Evolutionary conservation across 345 rosid genomes (phyloP).

Genomic region (Ceriops decandra): DNA sequence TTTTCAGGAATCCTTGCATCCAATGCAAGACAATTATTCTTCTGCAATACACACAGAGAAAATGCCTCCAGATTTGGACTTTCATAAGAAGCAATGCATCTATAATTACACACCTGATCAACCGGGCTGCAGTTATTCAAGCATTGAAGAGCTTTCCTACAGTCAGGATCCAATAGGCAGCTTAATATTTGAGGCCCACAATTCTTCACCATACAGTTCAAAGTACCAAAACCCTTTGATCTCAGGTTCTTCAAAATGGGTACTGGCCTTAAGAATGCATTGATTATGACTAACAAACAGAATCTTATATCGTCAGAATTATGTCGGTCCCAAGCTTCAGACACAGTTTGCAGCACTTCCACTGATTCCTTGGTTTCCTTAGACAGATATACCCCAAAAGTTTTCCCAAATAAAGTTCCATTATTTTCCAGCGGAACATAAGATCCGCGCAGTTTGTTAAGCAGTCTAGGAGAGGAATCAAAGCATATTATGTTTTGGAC

Average conservation of each 20-base stretch:
- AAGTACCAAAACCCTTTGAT: constrained; percentile 82
- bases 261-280: constrained; percentile 77
- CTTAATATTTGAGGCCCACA: constrained; percentile 81
- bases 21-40: constrained; percentile 73
- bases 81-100: constrained; percentile 94
- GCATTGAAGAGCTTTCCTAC: constrained; percentile 92
- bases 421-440: constrained; percentile 29
- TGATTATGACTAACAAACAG: constrained; percentile 72
- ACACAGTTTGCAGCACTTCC: constrained; percentile 57
- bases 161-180: constrained; percentile 77
- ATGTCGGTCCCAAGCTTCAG: constrained; percentile 78
- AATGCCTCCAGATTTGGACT: constrained; percentile 80
- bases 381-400: constrained; percentile 21
- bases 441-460: constrained; percentile 61
- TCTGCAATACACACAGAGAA: constrained; percentile 81
- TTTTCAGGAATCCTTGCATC: constrained; percentile 76
- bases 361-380: constrained; percentile 38
- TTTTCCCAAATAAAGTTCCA: constrained; percentile 32
- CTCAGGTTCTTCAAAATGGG: constrained; percentile 73
- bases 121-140: constrained; percentile 86
- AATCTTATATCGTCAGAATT: constrained; percentile 90
- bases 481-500: constrained; percentile 63
- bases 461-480: constrained; percentile 45
- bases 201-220: constrained; percentile 77
- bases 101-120: constrained; percentile 87